Base-by-base conservation (phyloP, 192 early-diverging fungal genomes). In the Chytriomyces sp. region DNA sequence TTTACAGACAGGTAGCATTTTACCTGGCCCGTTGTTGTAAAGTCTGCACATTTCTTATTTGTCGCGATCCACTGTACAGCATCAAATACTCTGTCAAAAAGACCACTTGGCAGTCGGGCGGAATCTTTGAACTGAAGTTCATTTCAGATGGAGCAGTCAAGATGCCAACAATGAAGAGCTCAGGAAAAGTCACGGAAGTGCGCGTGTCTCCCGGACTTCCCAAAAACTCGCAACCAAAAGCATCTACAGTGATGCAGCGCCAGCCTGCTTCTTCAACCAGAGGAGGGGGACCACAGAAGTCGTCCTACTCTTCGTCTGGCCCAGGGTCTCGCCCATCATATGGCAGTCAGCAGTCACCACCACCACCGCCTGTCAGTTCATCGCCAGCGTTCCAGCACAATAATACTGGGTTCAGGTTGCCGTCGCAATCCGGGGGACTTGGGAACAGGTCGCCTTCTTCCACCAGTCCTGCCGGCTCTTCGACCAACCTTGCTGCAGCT, bases 1-100 rank as follows among this genome's bases (percentile, higher is more conserved):
- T 88, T 89, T 67, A 66, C 69, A 9, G 86, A 89, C 80, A 78
- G 59, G 82, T 83, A 5, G 43, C n/a, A 26, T 7, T 46, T 16
- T 45, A 5, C 18, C 62, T 45, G 11, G 9, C 9, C 20, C 49
- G 10, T 78, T 79, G 10, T 60, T 45, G 16, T 57, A 1, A 57
- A 35, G 35, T 35, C 4, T 61, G 1, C 20, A 10, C 67, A 2
- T 72, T 11, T 81, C 59, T 82, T 50, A 78, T 18, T 76, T 72
- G 45, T 48, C 5, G 11, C 28, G 1, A n/a, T 10, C n/a, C 3
- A 28, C 4, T 5, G 10, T 43, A 50, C 57, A 88, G 79, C 57
- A 86, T 89, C 70, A 82, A 83, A 44, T 89, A 89, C 64, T 69
- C 88, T 2, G 88, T 89, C 35, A 89, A 89, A 73, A 89, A 89